phyloP scores from a whole-genome alignment of 202 grass and related monocot species.

The Dendrocalamus latiflorus region DNA sequence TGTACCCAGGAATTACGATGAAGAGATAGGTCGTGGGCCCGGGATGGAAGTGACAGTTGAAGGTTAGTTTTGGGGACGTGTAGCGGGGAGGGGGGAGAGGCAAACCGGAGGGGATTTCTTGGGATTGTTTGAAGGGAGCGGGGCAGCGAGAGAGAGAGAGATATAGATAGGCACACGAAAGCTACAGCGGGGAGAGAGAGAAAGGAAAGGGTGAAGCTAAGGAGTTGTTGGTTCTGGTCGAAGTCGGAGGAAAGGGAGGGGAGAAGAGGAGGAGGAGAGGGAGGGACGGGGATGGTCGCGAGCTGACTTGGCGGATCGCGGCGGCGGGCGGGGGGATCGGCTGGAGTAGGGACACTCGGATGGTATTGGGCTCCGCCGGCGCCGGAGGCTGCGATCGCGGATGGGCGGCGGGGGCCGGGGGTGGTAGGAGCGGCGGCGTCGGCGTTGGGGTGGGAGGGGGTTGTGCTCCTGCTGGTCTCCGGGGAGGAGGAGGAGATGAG shows the following conservation, averaged over 20 bases:
- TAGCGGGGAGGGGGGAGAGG: conserved; percentile 10
- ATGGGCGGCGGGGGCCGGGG: conserved; percentile 42
- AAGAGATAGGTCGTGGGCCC: neutral
- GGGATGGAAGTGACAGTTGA: neutral
- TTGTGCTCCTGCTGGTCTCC: conserved; percentile 19
- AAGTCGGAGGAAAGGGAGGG: conserved; percentile 7
- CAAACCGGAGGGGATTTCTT: conserved; percentile 40
- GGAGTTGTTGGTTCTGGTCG: conserved; percentile 44
- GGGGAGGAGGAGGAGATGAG: conserved; percentile 29
- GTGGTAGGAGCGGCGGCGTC: conserved; percentile 12
- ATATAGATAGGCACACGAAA: conserved; percentile 73
- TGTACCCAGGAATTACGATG: neutral
- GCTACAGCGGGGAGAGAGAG: conserved; percentile 64
- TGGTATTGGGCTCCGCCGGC: conserved; percentile 83
- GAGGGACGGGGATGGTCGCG: conserved; percentile 19
- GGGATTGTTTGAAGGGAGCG: conserved; percentile 65
- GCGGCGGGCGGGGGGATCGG: conserved; percentile 26
- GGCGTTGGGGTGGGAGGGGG: conserved; percentile 16
- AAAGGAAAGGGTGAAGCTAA: conserved; percentile 33
- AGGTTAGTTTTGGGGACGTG: conserved; percentile 30
- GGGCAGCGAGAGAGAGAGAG: conserved; percentile 21
- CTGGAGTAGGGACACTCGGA: conserved; percentile 49
- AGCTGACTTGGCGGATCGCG: conserved; percentile 46
- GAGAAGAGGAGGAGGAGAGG: conserved; percentile 2
- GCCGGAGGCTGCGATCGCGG: conserved; percentile 64